Evolutionary conservation across 345 rosid genomes (phyloP).

Genomic region (Aurinia saxatilis): DNA sequence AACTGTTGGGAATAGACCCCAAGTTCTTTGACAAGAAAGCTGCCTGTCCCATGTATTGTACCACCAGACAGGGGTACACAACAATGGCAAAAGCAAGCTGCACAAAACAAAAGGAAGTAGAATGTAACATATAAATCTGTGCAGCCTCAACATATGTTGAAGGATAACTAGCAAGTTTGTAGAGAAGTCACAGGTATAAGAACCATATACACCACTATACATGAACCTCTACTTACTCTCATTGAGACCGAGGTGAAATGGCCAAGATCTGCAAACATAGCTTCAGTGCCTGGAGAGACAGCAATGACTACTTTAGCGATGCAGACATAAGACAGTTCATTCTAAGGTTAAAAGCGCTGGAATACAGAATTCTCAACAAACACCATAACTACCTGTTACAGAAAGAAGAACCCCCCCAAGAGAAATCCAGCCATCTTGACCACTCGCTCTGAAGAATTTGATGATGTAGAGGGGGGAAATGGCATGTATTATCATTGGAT

Average conservation of each 20-base stretch:
- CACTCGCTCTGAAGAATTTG: constrained; percentile 59
- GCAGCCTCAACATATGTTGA: not conserved
- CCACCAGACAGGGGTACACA: constrained; percentile 87
- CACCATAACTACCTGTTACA: constrained; percentile 59
- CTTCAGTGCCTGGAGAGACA: constrained; percentile 76
- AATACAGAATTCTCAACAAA: constrained; percentile 1
- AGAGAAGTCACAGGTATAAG: constrained; percentile 5
- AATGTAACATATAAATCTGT: constrained; percentile 10
- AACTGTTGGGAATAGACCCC: constrained; percentile 38
- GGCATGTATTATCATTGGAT: constrained; percentile 67
- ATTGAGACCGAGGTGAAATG: constrained; percentile 85
- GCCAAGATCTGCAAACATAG: constrained; percentile 96
- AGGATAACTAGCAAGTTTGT: constrained; percentile 8
- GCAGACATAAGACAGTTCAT: constrained; percentile 6
- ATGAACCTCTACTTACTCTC: constrained; percentile 43
- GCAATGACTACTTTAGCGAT: constrained; percentile 1
- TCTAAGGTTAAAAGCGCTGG: not conserved
- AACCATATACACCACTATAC: constrained; percentile 10
- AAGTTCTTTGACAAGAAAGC: constrained; percentile 79
- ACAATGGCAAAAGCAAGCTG: constrained; percentile 75
- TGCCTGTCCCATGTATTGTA: constrained; percentile 98
- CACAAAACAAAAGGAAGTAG: constrained; percentile 21
- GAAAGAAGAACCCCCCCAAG: constrained; percentile 91
- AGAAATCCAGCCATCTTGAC: constrained; percentile 90
- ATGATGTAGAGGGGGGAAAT: constrained; percentile 70